Conservation (phyloP, 148 eudicot species). For the Rhododendron mucronatum region DNA sequence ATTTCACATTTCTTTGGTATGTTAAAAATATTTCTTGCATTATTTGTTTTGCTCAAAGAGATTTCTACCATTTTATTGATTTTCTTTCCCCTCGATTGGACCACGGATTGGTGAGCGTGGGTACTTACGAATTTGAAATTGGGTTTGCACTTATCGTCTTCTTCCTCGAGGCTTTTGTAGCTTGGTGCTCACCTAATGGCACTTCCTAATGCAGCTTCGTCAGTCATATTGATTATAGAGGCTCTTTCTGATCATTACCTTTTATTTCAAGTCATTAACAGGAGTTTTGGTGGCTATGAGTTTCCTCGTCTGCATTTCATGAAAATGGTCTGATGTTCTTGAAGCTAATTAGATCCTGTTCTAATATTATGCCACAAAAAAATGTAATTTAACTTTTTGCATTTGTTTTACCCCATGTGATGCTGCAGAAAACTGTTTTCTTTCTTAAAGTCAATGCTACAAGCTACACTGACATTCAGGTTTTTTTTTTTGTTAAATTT, state of each 20-base stretch:
- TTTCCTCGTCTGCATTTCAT: neutral
- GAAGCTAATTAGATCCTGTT: neutral
- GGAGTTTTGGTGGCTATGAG: neutral
- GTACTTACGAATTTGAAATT: neutral
- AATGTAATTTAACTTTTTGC: neutral
- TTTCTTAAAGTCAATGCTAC: neutral
- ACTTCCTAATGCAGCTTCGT: neutral
- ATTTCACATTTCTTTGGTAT: slow-evolving; percentile 85
- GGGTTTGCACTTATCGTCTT: neutral
- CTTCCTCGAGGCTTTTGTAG: neutral
- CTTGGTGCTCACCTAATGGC: neutral
- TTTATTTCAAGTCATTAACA: neutral
- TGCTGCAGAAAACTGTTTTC: neutral
- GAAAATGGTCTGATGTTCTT: neutral
- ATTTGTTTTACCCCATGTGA: neutral
- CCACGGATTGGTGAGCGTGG: neutral
- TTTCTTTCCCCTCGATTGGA: neutral
- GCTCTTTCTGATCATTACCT: neutral
- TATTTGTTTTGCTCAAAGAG: neutral
- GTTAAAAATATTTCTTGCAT: neutral
- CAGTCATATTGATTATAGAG: neutral
- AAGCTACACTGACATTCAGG: neutral
- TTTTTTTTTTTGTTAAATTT: too few relatives aligned
- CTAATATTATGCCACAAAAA: neutral
- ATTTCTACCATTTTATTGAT: neutral